Conservation (phyloP, 73 alveolate genomes). For the Tetrahymena elliotti region DNA sequence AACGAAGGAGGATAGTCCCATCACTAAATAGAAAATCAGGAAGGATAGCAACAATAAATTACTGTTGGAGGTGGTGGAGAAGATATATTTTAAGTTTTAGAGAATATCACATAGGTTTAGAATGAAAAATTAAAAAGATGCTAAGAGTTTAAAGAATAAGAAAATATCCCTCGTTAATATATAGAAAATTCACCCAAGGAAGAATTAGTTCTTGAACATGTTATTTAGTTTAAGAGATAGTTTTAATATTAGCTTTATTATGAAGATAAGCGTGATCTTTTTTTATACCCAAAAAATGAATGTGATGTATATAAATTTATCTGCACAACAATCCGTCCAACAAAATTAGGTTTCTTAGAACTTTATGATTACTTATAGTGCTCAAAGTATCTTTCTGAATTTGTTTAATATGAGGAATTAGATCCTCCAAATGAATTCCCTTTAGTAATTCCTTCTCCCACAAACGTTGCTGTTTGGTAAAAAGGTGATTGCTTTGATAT, state of each 20-base stretch:
- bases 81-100: neutral
- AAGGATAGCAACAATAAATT: neutral
- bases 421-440: slow-evolving; percentile 88
- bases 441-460: slow-evolving; percentile 90
- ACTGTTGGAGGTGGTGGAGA: neutral
- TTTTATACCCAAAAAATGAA: slow-evolving; percentile 82
- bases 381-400: slow-evolving; percentile 85
- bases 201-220: slow-evolving; percentile 92
- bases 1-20: neutral
- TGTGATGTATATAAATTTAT: slow-evolving; percentile 81
- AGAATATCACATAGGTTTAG: neutral
- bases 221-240: slow-evolving; percentile 68
- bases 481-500: slow-evolving; percentile 95
- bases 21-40: neutral
- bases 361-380: slow-evolving; percentile 86
- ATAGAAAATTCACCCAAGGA: slow-evolving; percentile 86
- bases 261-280: slow-evolving; percentile 73
- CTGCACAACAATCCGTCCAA: slow-evolving; percentile 85
- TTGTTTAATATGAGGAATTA: slow-evolving; percentile 85
- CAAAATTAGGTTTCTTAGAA: slow-evolving; percentile 84
- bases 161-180: neutral
- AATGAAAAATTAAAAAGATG: neutral
- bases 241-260: slow-evolving; percentile 45
- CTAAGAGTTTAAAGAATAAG: neutral
- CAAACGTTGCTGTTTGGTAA: slow-evolving; percentile 81